Base-by-base conservation (phyloP, 2,329 filamentous ascomycete genomes). In the Trichoderma polysporum region DNA sequence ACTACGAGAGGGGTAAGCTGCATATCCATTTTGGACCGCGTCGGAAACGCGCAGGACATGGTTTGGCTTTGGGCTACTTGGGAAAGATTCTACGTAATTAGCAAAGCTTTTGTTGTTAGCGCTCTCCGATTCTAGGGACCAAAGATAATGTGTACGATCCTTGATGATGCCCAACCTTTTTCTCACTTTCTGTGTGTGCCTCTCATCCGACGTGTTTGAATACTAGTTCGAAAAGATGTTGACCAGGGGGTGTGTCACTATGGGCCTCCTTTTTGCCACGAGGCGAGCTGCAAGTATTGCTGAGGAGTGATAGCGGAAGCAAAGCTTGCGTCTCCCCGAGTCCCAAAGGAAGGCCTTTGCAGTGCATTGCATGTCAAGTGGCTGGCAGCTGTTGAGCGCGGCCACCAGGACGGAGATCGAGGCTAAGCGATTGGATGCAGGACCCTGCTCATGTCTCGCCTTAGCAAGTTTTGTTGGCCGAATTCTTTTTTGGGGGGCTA, bases 101-200 rank as follows among this genome's bases (percentile, higher is more conserved):
- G 53, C 62, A 58, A 50, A 64, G 37, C 39, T 56, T 29, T 35
- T 54, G 50, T 54, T 63, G 60, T 63, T 54, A 45, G 49, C 58
- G 58, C 45, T 39, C 45, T 54, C 60, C 49, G 49, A 45, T 63
- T 25, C 27, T 63, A 53, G 35, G 60, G 60, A 63, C 49, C 19
- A 54, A 54, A 63, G 37, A 63, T 63, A 63, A 63, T 63, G 60
- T 63, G 60, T 63, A 63, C 35, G 60, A 63, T 54, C 49, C 60
- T 63, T 63, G 60, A 63, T 39, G 53, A 56, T 63, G 60, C 35
- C 45, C 41, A 15, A 27, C n/a, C 22, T 45, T 6, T 13, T 56
- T 25, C 15, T 49, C 27, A 17, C 12, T 47, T n/a, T 19, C n/a
- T 52, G 17, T 22, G 31, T 22, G 41, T 10, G 19, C n/a, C 25